Evolutionary conservation across 2,329 filamentous ascomycete genomes (phyloP).

Genomic region (Sporothrix schenckii): DNA sequence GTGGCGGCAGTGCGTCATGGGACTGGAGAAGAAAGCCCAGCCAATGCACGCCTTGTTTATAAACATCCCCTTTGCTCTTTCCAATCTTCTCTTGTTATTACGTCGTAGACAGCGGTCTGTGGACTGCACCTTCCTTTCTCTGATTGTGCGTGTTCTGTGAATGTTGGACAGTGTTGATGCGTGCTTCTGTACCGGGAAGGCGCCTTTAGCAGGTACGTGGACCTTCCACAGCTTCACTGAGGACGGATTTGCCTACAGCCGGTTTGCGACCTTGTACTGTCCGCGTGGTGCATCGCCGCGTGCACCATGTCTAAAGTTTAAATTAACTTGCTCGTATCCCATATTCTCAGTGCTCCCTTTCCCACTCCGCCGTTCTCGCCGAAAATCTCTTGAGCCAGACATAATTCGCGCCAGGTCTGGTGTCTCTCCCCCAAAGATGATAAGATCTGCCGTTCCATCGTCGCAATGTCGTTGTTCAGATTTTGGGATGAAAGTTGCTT

Average conservation of each 20-base stretch:
- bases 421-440: too few species aligned
- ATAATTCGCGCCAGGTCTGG: not conserved
- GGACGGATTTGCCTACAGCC: not conserved
- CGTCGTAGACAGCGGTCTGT: not conserved
- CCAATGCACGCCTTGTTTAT: not conserved
- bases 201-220: not conserved
- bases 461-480: too few species aligned
- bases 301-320: not conserved
- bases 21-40: not conserved
- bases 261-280: not conserved
- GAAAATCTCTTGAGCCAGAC: not conserved
- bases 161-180: too few species aligned
- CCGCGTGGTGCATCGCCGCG: not conserved
- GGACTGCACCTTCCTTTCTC: not conserved
- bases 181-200: slow-evolving; percentile 9
- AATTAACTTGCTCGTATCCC: not conserved
- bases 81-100: not conserved
- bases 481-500: too few species aligned
- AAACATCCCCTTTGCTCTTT: not conserved
- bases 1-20: slow-evolving; percentile 11
- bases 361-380: slow-evolving; percentile 4
- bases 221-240: not conserved
- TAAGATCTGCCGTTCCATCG: too few species aligned
- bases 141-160: not conserved
- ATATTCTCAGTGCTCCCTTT: not conserved